Evolutionary conservation across 2,329 filamentous ascomycete genomes (phyloP).

Genomic region (Akanthomyces lecanii): DNA sequence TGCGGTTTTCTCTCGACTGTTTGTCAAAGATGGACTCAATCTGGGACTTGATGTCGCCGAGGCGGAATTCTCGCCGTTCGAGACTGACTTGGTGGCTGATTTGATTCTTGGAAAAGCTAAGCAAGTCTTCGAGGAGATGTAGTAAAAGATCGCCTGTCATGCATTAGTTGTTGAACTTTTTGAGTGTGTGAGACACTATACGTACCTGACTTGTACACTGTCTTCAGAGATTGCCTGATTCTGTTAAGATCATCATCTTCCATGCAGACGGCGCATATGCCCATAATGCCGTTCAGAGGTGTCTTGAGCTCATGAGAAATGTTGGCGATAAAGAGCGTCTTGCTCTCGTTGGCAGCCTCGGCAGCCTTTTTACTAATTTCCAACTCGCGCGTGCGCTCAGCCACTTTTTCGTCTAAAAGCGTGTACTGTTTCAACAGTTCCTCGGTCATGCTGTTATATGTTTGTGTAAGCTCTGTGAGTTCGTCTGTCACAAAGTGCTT

Average conservation of each 20-base stretch:
- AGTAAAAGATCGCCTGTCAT: constrained; percentile 64
- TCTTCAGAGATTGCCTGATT: constrained; percentile 78
- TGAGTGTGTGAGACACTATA: not conserved
- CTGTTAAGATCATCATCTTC: constrained; percentile 75
- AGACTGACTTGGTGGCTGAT: constrained; percentile 79
- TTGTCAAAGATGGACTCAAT: constrained; percentile 84
- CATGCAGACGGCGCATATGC: constrained; percentile 92
- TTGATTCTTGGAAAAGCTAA: constrained; percentile 94
- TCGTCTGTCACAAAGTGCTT: constrained; percentile 80
- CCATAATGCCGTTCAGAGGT: constrained; percentile 90
- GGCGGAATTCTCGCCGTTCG: constrained; percentile 78
- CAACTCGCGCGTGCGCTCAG: constrained; percentile 75
- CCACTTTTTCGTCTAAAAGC: constrained; percentile 77
- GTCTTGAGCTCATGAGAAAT: constrained; percentile 87
- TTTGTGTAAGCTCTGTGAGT: constrained; percentile 73
- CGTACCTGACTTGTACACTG: constrained; percentile 75
- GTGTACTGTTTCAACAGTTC: constrained; percentile 85
- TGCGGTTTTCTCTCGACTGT: constrained; percentile 75
- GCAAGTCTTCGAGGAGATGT: constrained; percentile 80
- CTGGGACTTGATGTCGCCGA: constrained; percentile 79
- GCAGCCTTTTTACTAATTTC: constrained; percentile 88
- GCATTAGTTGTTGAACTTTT: not conserved
- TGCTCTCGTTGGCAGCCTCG: constrained; percentile 93
- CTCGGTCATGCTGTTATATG: constrained; percentile 92
- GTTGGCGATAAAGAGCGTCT: constrained; percentile 96